These are phyloP conservation scores for Amyloporia xantha DNA, from an alignment of 768 basidiomycete genomes.

Conservation along the genomic window DNA sequence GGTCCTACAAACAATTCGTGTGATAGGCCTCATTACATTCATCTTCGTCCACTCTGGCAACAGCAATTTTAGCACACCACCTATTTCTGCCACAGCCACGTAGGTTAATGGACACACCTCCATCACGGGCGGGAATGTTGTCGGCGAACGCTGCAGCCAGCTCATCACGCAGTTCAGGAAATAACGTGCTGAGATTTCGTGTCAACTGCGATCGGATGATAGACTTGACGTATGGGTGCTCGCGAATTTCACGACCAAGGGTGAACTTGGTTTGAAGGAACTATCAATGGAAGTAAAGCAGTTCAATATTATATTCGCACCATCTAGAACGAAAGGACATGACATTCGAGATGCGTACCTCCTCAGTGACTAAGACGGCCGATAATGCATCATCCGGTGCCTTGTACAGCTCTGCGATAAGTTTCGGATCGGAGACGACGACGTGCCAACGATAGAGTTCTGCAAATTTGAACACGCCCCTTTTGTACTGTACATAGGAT, in stretches of 20 bases:
- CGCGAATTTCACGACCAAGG: slow-evolving; percentile 25
- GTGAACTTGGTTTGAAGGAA: slow-evolving; percentile 31
- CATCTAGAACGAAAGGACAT: slow-evolving; percentile 29
- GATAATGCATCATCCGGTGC: too few relatives aligned
- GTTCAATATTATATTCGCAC: slow-evolving; percentile 20
- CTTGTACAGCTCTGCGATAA: slow-evolving; percentile 34
- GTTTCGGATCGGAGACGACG: slow-evolving; percentile 25
- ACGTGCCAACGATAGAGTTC: slow-evolving; percentile 30
- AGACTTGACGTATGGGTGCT: slow-evolving; percentile 25
- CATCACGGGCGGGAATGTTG: slow-evolving; percentile 8
- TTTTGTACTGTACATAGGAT: slow-evolving; percentile 18
- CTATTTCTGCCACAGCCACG: background rate
- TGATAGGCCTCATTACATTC: slow-evolving; percentile 21
- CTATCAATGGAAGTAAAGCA: background rate
- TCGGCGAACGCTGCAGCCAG: slow-evolving; percentile 34
- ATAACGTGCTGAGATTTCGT: slow-evolving; percentile 31
- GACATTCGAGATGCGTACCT: too few relatives aligned
- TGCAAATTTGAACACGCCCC: slow-evolving; percentile 26
- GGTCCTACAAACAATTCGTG: slow-evolving; percentile 31
- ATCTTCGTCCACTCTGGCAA: slow-evolving; percentile 31
- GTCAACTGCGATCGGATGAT: slow-evolving; percentile 26
- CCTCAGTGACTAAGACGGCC: too few relatives aligned
- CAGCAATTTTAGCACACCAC: background rate
- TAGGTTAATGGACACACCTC: slow-evolving; percentile 1
- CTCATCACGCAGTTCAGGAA: slow-evolving; percentile 40